phyloP scores from a whole-genome alignment of 768 basidiomycete species.

The Leccinellum rugosiceps region DNA sequence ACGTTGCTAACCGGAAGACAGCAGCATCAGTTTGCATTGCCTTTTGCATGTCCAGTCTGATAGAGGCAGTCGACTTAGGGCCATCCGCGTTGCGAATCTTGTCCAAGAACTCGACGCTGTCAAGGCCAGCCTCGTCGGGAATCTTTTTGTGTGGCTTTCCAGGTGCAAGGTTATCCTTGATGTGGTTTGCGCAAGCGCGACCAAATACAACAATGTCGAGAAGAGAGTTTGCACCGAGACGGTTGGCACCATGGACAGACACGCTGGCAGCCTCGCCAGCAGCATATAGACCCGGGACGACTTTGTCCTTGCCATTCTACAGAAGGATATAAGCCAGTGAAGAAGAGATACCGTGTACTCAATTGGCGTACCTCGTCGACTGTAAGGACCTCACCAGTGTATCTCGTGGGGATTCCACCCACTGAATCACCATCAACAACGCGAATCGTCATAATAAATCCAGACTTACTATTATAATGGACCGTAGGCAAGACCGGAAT shows the following conservation, averaged over 20 bases:
- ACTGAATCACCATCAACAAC: constrained; percentile 44
- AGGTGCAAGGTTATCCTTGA: constrained; percentile 84
- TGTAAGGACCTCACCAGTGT: constrained; percentile 96
- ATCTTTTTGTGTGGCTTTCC: constrained; percentile 90
- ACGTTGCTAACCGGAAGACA: constrained; percentile 72
- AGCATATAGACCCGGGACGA: constrained; percentile 96
- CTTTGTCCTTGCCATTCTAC: constrained; percentile 81
- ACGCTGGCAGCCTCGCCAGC: constrained; percentile 99
- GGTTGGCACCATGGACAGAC: constrained; percentile 98
- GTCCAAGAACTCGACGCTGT: constrained; percentile 86
- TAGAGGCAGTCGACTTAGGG: constrained; percentile 80
- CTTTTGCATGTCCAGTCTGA: constrained; percentile 96
- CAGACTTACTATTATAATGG: constrained; percentile 90
- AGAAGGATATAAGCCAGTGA: neutral
- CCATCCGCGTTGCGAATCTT: constrained; percentile 82
- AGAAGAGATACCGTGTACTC: neutral
- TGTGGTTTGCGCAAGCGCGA: constrained; percentile 98
- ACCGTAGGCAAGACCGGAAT: constrained; percentile 98
- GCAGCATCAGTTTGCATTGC: constrained; percentile 98
- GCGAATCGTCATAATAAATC: neutral
- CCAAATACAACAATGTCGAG: constrained; percentile 99
- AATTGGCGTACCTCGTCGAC: constrained; percentile 52
- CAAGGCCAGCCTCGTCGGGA: constrained; percentile 79
- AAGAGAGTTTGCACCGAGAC: constrained; percentile 98
- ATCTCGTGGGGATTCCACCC: constrained; percentile 99